A percentile compares a stretch with the other conserved stretches of the same genome.
Conservation (phyloP, 805 yeast genomes). For the Cyberlindnera xylosilytica region DNA sequence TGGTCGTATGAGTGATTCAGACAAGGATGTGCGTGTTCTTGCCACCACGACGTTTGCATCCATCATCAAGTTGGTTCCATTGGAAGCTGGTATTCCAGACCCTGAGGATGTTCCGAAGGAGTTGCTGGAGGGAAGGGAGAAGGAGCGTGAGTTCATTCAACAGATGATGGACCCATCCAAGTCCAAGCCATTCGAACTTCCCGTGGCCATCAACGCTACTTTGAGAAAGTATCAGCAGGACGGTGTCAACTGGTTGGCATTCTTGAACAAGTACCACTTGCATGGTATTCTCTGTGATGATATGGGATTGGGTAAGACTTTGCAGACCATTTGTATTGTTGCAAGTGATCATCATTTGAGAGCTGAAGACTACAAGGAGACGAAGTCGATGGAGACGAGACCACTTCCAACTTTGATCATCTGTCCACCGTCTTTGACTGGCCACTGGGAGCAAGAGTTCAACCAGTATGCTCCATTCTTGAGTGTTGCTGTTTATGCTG, state of each 20-base stretch:
- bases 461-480: slow-evolving; percentile 86
- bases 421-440: slow-evolving; percentile 97
- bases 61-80: slow-evolving; percentile 89
- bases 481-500: slow-evolving; percentile 83
- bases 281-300: slow-evolving; percentile 99
- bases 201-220: slow-evolving; percentile 89
- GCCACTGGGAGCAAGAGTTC: slow-evolving; percentile 98
- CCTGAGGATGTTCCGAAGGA: slow-evolving; percentile 88
- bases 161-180: slow-evolving; percentile 98
- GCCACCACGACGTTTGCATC: slow-evolving; percentile 97
- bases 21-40: slow-evolving; percentile 78
- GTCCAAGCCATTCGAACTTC: slow-evolving; percentile 81
- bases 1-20: slow-evolving; percentile 97
- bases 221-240: slow-evolving; percentile 95
- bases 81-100: slow-evolving; percentile 96
- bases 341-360: slow-evolving; percentile 93
- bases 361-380: slow-evolving; percentile 58
- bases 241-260: slow-evolving; percentile 97
- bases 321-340: slow-evolving; percentile 95
- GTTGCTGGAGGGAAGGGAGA: slow-evolving; percentile 81
- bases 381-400: slow-evolving; percentile 63
- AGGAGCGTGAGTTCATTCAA: slow-evolving; percentile 89
- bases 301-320: slow-evolving; percentile 98
- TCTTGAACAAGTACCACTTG: slow-evolving; percentile 87
- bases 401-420: slow-evolving; percentile 81